Conservation (phyloP, 2,329 filamentous ascomycete genomes). For the Trichothecium roseum region DNA sequence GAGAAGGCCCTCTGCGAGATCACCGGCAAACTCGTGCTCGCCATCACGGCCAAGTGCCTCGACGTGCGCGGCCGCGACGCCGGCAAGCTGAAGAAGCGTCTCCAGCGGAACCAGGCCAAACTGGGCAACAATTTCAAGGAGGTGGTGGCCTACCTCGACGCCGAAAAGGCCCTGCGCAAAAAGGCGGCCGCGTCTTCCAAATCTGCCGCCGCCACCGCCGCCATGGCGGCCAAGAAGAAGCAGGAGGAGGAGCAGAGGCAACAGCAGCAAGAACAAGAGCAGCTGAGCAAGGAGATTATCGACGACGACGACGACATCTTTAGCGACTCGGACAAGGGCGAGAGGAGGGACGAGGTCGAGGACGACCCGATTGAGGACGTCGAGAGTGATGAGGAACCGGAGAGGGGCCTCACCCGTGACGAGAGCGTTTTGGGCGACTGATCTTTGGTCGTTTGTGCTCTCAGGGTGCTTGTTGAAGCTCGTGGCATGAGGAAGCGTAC, state of each 20-base stretch:
- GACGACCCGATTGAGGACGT: conserved; percentile 30
- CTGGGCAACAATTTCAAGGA: conserved; percentile 82
- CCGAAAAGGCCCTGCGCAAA: conserved; percentile 36
- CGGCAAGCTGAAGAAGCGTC: conserved; percentile 56
- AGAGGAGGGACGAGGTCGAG: conserved; percentile 27
- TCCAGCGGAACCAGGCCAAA: conserved; percentile 69
- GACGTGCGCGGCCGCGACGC: conserved; percentile 51
- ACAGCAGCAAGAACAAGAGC: conserved; percentile 2
- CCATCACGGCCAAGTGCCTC: conserved; percentile 64
- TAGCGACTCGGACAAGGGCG: conserved; percentile 21
- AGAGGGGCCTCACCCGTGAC: background rate
- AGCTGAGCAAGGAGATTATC: conserved; percentile 15
- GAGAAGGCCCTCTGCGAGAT: conserved; percentile 83
- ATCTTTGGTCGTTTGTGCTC: conserved; percentile 3
- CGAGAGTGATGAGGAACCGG: conserved; percentile 19
- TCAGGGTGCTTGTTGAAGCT: no score
- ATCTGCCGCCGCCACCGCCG: background rate
- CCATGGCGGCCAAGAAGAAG: conserved; percentile 24
- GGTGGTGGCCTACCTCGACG: conserved; percentile 70
- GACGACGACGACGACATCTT: conserved; percentile 33
- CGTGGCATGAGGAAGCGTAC: no score
- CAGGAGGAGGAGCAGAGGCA: conserved; percentile 4
- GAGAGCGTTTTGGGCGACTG: conserved; percentile 36
- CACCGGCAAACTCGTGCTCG: conserved; percentile 74
- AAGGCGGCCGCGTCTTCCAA: conserved; percentile 21